phyloP scores from a whole-genome alignment of 2,329 filamentous ascomycete genomes.

The Chalaropsis ovoidea region DNA sequence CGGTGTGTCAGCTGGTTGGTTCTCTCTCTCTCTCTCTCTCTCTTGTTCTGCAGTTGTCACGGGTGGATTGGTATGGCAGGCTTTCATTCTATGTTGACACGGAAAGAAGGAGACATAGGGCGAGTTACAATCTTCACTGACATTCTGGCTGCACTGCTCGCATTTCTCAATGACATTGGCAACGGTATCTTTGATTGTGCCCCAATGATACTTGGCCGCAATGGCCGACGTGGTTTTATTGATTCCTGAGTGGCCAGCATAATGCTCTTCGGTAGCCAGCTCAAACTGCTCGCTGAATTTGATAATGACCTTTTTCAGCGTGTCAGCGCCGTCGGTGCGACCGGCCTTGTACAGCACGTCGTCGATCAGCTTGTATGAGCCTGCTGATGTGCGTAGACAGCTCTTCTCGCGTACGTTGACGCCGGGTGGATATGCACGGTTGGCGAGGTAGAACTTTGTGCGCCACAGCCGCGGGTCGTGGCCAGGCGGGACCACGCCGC shows the following conservation, averaged over 20 bases:
- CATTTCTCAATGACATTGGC: constrained; percentile 91
- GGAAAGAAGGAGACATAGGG: not conserved
- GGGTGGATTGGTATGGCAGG: not conserved
- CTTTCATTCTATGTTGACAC: not conserved
- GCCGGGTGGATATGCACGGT: constrained; percentile 82
- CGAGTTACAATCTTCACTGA: constrained; percentile 29
- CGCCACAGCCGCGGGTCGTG: constrained; percentile 92
- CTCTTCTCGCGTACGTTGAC: constrained; percentile 94
- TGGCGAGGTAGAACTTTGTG: constrained; percentile 94
- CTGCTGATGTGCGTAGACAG: constrained; percentile 82
- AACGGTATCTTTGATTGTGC: constrained; percentile 94
- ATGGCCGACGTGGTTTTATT: constrained; percentile 96
- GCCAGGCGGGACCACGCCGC: constrained; percentile 20
- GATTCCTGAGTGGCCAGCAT: constrained; percentile 73
- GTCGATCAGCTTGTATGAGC: constrained; percentile 78
- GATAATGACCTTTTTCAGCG: constrained; percentile 75
- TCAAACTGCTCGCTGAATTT: constrained; percentile 85
- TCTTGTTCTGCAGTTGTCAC: not conserved
- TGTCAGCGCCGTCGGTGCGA: constrained; percentile 18
- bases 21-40: not conserved
- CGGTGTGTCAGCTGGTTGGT: not conserved
- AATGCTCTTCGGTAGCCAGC: constrained; percentile 69
- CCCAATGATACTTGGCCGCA: constrained; percentile 92
- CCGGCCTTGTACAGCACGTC: constrained; percentile 83
- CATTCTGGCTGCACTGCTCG: constrained; percentile 71